Conservation (phyloP, 306 rosid genomes). For the Begonia masoniana region DNA sequence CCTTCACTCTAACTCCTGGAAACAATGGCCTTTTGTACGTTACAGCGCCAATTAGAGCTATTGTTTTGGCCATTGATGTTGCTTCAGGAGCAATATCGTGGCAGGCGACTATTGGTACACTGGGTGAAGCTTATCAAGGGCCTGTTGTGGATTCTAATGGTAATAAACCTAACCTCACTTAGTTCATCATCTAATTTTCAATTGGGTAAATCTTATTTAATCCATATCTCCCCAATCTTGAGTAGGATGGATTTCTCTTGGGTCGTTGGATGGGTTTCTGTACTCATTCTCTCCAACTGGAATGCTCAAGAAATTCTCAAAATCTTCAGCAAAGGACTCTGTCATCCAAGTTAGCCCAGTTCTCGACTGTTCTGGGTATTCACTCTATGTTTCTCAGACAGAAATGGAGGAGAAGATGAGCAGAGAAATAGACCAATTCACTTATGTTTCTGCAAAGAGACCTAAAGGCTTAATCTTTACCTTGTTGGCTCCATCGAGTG, state of each 20-base stretch:
- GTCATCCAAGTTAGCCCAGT: conserved; percentile 49
- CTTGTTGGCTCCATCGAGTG: conserved; percentile 59
- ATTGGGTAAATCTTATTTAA: conserved; percentile 3
- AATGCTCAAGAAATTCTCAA: conserved; percentile 48
- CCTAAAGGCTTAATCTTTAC: conserved; percentile 43
- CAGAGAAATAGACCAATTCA: conserved; percentile 27
- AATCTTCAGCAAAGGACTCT: conserved; percentile 21
- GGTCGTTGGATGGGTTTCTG: conserved; percentile 64
- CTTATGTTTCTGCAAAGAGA: conserved; percentile 39
- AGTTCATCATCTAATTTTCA: neutral
- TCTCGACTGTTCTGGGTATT: conserved; percentile 78
- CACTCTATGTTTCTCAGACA: conserved; percentile 50
- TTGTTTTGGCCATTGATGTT: conserved; percentile 58
- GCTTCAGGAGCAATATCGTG: conserved; percentile 53
- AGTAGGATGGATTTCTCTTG: conserved; percentile 68
- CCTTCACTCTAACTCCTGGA: conserved; percentile 50
- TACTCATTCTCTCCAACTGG: conserved; percentile 70
- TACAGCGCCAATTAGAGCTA: conserved; percentile 39
- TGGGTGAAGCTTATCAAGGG: conserved; percentile 28
- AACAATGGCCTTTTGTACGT: conserved; percentile 69
- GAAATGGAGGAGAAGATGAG: conserved; percentile 59
- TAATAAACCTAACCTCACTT: conserved; percentile 4
- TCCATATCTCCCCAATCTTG: too few species aligned
- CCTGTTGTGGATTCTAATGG: conserved; percentile 78
- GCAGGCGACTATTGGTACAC: conserved; percentile 63